Conservation (phyloP, 176 grass and related monocot species). For the Avena eriantha region DNA sequence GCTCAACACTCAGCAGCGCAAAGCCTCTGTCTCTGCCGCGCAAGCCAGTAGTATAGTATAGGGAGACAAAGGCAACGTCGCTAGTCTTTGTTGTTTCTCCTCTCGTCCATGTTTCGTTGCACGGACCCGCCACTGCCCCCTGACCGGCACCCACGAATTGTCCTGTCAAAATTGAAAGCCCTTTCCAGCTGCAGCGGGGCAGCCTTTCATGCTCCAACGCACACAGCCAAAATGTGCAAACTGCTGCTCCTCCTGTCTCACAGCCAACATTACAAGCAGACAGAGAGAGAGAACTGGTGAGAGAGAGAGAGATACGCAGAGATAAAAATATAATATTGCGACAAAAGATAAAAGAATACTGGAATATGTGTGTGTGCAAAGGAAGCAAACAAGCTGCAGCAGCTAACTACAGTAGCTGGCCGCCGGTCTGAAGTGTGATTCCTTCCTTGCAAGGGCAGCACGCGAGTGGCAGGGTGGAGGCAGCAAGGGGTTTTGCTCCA, state of each 20-base stretch:
- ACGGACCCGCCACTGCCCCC: conserved; percentile 33
- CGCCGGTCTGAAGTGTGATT: conserved; percentile 32
- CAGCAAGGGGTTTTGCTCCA: conserved; percentile 33
- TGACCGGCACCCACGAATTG: conserved; percentile 7
- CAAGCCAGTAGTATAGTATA: not conserved
- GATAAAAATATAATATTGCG: not conserved
- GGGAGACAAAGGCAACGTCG: conserved; percentile 7
- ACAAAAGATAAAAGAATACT: not conserved
- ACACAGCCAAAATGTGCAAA: conserved; percentile 29
- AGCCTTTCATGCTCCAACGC: not conserved
- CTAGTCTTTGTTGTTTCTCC: not conserved
- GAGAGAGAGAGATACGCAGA: not conserved
- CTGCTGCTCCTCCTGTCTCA: conserved; percentile 30
- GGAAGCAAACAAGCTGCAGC: conserved; percentile 29
- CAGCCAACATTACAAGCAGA: not conserved
- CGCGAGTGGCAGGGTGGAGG: not conserved
- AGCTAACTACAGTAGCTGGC: not conserved
- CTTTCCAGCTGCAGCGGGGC: conserved; percentile 17
- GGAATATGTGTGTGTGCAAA: not conserved
- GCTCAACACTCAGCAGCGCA: not conserved
- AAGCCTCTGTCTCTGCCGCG: not conserved
- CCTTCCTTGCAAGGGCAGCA: conserved; percentile 38
- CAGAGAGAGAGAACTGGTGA: not conserved
- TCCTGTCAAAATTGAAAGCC: conserved; percentile 41
- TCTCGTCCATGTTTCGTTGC: not conserved